Evolutionary conservation across 1,284 basidiomycete genomes (phyloP).

Genomic region (Kwoniella shivajii): DNA sequence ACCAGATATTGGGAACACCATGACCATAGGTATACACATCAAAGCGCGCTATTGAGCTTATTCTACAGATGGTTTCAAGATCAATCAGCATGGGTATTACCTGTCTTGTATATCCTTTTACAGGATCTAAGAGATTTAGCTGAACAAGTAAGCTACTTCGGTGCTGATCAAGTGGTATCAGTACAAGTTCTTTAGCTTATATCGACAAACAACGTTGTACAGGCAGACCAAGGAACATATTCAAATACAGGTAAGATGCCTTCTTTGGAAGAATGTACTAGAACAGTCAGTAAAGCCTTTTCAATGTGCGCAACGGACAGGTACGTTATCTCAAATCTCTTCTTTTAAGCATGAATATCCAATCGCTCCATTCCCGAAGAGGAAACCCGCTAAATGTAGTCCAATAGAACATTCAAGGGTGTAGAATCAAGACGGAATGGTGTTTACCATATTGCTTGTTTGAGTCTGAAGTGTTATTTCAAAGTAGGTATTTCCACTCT

Average conservation of each 20-base stretch:
- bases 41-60: slow-evolving; percentile 57
- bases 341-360: neutral
- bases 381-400: neutral
- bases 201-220: no score
- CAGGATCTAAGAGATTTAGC: slow-evolving; percentile 79
- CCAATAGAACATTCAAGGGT: slow-evolving; percentile 63
- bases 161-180: neutral
- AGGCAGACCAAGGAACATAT: slow-evolving; percentile 57
- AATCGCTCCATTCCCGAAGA: neutral
- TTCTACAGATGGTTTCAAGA: slow-evolving; percentile 75
- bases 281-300: slow-evolving; percentile 89
- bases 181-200: neutral
- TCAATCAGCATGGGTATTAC: slow-evolving; percentile 79
- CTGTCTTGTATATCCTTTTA: slow-evolving; percentile 74
- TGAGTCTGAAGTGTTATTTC: slow-evolving; percentile 94
- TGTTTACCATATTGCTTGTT: slow-evolving; percentile 88
- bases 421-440: slow-evolving; percentile 87
- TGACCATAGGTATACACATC: slow-evolving; percentile 39
- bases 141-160: slow-evolving; percentile 53
- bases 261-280: slow-evolving; percentile 87
- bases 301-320: slow-evolving; percentile 86
- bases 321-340: slow-evolving; percentile 53
- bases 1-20: neutral
- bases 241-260: slow-evolving; percentile 57
- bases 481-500: slow-evolving; percentile 60